Conservation (phyloP, 192 early-diverging fungal genomes). For the Lunasporangiospora selenospora region DNA sequence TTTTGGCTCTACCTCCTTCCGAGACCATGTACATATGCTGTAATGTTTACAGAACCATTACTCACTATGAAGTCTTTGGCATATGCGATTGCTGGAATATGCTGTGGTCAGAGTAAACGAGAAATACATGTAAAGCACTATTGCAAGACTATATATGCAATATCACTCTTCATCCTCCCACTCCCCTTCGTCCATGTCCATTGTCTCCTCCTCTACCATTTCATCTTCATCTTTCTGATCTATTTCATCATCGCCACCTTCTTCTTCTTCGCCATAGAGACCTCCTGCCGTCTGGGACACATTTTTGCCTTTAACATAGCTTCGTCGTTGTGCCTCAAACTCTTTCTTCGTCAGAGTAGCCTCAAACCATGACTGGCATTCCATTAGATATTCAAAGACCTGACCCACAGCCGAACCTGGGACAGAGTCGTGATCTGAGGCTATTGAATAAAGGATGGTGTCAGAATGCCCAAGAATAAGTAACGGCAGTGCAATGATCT, state of each 20-base stretch:
- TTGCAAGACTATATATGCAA: no score
- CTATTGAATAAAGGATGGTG: background rate
- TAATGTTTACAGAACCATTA: no score
- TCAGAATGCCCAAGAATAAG: background rate
- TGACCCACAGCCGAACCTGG: constrained; percentile 21
- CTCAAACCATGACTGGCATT: no score
- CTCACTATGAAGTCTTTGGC: no score
- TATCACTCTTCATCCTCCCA: no score
- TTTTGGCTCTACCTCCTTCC: background rate
- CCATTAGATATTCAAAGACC: constrained; percentile 24
- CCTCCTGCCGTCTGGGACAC: no score
- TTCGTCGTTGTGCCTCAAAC: background rate
- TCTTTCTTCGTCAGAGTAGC: background rate
- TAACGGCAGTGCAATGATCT: background rate
- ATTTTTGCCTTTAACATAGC: background rate
- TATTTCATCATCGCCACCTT: no score
- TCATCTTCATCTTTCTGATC: background rate
- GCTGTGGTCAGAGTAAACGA: no score
- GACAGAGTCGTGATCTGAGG: constrained; percentile 30
- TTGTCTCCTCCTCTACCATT: background rate
- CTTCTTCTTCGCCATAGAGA: background rate
- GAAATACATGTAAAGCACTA: no score
- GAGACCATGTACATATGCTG: no score
- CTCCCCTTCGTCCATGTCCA: background rate
- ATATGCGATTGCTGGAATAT: no score